Evolutionary conservation across 768 basidiomycete genomes (phyloP).

Genomic region (Baorangia bicolor): DNA sequence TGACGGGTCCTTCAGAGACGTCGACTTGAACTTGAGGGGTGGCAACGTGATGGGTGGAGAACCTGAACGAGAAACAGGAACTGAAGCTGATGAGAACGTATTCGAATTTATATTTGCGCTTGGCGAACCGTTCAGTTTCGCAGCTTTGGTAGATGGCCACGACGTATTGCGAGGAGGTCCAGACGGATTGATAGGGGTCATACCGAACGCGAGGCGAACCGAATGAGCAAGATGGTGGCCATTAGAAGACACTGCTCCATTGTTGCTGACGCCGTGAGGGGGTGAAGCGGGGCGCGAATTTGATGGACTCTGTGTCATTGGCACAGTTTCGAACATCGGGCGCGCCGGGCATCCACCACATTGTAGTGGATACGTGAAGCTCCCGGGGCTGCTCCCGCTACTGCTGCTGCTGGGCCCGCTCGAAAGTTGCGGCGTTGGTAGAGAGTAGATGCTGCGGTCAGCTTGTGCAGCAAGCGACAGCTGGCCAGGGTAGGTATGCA

Average conservation of each 20-base stretch:
- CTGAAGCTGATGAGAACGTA: slow-evolving; percentile 20
- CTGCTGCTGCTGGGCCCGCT: slow-evolving; percentile 61
- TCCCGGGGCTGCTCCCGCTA: slow-evolving; percentile 61
- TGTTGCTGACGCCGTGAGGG: slow-evolving; percentile 35
- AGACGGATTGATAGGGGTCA: slow-evolving; percentile 71
- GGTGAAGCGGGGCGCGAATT: slow-evolving; percentile 66
- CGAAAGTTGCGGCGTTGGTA: slow-evolving; percentile 61
- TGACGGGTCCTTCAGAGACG: slow-evolving; percentile 10
- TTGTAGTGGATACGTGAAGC: slow-evolving; percentile 41
- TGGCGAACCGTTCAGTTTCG: slow-evolving; percentile 13
- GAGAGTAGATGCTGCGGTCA: slow-evolving; percentile 27
- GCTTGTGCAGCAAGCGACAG: slow-evolving; percentile 28
- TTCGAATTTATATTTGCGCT: slow-evolving; percentile 5
- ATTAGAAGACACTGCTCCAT: slow-evolving; percentile 28
- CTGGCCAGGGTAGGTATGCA: slow-evolving; percentile 34
- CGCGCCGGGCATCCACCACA: slow-evolving; percentile 14
- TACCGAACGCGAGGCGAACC: slow-evolving; percentile 85
- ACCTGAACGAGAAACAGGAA: slow-evolving; percentile 60
- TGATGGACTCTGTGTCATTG: slow-evolving; percentile 44
- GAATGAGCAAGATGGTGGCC: slow-evolving; percentile 78
- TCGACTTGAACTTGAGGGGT: slow-evolving; percentile 54
- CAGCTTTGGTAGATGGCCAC: slow-evolving; percentile 32
- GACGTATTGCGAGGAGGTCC: slow-evolving; percentile 39
- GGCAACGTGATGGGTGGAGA: slow-evolving; percentile 73
- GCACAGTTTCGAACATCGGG: slow-evolving; percentile 23